Evolutionary conservation across 192 early-diverging fungal genomes (phyloP).

Genomic region (Coemansia sp.): DNA sequence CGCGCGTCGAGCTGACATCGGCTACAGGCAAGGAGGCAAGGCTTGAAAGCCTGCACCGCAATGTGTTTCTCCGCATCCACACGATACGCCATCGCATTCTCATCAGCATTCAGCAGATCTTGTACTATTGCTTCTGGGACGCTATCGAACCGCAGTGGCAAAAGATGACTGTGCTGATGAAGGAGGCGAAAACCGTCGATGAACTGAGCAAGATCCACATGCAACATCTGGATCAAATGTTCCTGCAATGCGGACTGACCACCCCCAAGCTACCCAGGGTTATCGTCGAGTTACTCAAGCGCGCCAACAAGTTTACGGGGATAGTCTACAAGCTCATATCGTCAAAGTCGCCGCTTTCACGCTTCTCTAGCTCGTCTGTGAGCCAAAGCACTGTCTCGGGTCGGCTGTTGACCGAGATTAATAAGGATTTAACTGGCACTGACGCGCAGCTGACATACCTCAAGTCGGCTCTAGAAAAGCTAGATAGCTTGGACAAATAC

Average conservation of each 20-base stretch:
- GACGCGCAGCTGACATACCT: slow-evolving; percentile 41
- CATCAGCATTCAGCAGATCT: slow-evolving; percentile 89
- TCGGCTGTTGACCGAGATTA: slow-evolving; percentile 23
- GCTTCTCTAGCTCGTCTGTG: slow-evolving; percentile 35
- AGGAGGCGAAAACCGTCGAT: slow-evolving; percentile 80
- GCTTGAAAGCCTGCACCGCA: slow-evolving; percentile 57
- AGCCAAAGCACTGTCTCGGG: slow-evolving; percentile 35
- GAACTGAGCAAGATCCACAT: slow-evolving; percentile 80
- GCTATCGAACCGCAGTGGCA: slow-evolving; percentile 92
- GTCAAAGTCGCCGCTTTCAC: slow-evolving; percentile 32
- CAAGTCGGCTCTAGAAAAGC: slow-evolving; percentile 46
- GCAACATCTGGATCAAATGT: slow-evolving; percentile 83
- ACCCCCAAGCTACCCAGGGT: slow-evolving; percentile 83
- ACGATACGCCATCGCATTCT: slow-evolving; percentile 83
- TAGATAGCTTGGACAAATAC: slow-evolving; percentile 52
- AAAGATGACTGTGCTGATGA: slow-evolving; percentile 67
- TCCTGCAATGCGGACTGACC: slow-evolving; percentile 91
- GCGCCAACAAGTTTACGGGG: slow-evolving; percentile 38
- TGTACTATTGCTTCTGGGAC: slow-evolving; percentile 89
- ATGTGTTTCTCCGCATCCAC: slow-evolving; percentile 67
- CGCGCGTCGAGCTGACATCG: slow-evolving; percentile 28
- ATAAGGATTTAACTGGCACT: slow-evolving; percentile 13
- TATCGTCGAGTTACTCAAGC: slow-evolving; percentile 40
- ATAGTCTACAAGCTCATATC: slow-evolving; percentile 25
- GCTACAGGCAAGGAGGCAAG: slow-evolving; percentile 38